Conservation (phyloP, 208 protist species). For the Porcisia hertigi region DNA sequence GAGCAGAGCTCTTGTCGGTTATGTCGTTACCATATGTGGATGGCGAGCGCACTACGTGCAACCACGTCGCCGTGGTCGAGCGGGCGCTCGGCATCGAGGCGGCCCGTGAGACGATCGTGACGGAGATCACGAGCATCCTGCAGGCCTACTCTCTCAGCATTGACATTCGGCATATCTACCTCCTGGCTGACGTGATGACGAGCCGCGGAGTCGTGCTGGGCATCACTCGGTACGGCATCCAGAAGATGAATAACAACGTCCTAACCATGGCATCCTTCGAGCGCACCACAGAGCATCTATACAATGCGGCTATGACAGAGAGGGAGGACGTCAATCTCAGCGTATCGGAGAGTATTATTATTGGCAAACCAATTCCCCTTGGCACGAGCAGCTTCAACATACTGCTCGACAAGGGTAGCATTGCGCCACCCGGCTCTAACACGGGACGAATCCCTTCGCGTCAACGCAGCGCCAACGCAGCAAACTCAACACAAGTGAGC, state of each 20-base stretch:
- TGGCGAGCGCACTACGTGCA: slow-evolving; percentile 90
- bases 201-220: slow-evolving; percentile 97
- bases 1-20: slow-evolving; percentile 90
- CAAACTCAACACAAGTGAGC: slow-evolving; percentile 4
- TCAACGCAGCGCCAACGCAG: not conserved
- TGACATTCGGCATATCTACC: slow-evolving; percentile 97
- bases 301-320: slow-evolving; percentile 96
- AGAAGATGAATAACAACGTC: slow-evolving; percentile 99
- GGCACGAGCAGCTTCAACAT: slow-evolving; percentile 96
- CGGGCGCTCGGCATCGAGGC: slow-evolving; percentile 98
- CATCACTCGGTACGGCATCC: slow-evolving; percentile 99
- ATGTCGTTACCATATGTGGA: slow-evolving; percentile 96
- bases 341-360: slow-evolving; percentile 99
- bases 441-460: slow-evolving; percentile 15
- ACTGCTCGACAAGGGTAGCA: slow-evolving; percentile 53
- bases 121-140: slow-evolving; percentile 97
- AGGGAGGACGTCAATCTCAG: slow-evolving; percentile 78
- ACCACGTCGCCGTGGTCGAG: slow-evolving; percentile 98
- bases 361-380: slow-evolving; percentile 96
- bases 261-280: slow-evolving; percentile 99
- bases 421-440: slow-evolving; percentile 26
- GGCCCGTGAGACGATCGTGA: slow-evolving; percentile 95
- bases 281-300: slow-evolving; percentile 99
- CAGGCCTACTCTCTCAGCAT: slow-evolving; percentile 97
- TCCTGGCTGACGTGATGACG: slow-evolving; percentile 99